phyloP scores from a whole-genome alignment of 768 basidiomycete genomes.

The Pleurotus platypus region DNA sequence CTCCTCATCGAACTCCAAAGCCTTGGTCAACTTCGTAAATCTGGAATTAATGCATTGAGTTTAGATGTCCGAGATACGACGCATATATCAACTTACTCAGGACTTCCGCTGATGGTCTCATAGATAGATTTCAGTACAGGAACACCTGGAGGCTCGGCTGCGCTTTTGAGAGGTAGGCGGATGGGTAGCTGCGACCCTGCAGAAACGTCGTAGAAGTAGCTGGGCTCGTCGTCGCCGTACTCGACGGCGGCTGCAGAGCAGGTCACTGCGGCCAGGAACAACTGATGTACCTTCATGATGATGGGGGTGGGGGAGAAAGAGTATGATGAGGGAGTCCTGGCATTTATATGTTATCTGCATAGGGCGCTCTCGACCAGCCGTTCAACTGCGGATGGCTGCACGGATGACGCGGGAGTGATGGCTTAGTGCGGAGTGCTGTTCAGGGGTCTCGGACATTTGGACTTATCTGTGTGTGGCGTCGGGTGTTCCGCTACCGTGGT shows the following conservation, averaged over 20 bases:
- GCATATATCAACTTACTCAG: not conserved
- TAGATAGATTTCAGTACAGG: not conserved
- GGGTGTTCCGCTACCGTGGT: no score
- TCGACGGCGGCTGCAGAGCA: not conserved
- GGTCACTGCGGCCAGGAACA: not conserved
- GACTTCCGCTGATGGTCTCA: not conserved
- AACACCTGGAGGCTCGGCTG: not conserved
- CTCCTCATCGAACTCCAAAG: conserved; percentile 24
- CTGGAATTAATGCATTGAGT: not conserved
- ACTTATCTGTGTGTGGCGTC: no score
- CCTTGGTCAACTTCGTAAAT: conserved; percentile 2
- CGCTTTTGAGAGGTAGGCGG: not conserved
- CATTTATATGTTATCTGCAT: not conserved
- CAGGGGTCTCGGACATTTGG: no score
- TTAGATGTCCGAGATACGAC: not conserved
- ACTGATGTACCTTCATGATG: not conserved
- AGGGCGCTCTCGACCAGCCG: not conserved
- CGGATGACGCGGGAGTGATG: not conserved
- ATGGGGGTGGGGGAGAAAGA: not conserved
- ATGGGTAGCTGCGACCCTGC: not conserved
- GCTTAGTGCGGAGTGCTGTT: not conserved
- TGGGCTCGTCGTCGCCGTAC: not conserved
- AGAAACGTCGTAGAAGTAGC: not conserved
- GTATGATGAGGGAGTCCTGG: not conserved
- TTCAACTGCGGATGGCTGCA: not conserved